Percentiles rank a stretch among this genome's conserved stretches.
Conservation (phyloP, 2,329 filamentous ascomycete species). For the Tolypocladium cylindrosporum region DNA sequence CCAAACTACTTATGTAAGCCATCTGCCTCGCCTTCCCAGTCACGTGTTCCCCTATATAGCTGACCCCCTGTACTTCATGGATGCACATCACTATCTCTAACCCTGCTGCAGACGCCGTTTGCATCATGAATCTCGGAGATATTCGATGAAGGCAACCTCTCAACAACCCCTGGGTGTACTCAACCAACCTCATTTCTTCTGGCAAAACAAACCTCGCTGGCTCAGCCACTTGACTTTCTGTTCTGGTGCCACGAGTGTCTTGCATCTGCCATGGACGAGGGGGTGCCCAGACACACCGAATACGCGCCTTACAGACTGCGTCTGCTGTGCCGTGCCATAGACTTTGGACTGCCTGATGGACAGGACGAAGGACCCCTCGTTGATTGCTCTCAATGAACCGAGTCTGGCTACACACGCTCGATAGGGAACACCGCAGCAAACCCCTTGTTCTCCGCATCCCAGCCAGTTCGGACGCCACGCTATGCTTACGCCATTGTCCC, state of each 20-base stretch:
- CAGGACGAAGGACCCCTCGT: neutral
- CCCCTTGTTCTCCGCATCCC: neutral
- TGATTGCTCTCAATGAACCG: neutral
- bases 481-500: neutral
- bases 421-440: neutral
- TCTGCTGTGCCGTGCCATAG: neutral
- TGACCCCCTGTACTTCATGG: neutral
- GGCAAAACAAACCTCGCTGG: neutral
- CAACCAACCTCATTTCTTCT: neutral
- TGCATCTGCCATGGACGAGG: neutral
- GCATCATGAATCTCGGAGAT: neutral
- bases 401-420: neutral
- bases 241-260: neutral
- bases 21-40: too few species aligned
- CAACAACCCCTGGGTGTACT: neutral
- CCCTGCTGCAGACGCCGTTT: neutral
- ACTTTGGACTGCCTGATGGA: neutral
- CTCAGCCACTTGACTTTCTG: neutral
- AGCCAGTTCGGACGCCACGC: neutral
- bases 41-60: neutral
- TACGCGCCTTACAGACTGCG: neutral
- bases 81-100: neutral
- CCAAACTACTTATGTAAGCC: neutral
- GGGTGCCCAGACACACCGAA: neutral
- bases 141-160: too few species aligned